These are phyloP conservation scores for Candida schatavii DNA, from an alignment of 805 yeast species.

Conservation along the genomic window DNA sequence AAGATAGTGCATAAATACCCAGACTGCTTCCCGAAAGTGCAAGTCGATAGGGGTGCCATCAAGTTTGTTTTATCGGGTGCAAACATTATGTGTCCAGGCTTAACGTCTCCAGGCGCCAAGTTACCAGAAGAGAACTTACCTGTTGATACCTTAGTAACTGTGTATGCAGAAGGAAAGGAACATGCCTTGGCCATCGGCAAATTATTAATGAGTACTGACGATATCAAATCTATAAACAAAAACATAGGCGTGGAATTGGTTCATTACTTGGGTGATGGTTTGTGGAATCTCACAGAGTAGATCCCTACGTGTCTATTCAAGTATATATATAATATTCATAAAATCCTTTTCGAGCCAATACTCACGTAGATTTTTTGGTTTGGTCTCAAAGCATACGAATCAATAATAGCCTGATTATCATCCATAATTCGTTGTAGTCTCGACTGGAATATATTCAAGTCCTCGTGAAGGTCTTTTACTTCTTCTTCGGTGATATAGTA, in stretches of 20 bases:
- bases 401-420: constrained; percentile 28
- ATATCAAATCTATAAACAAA: constrained; percentile 76
- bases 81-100: constrained; percentile 94
- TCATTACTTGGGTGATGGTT: constrained; percentile 85
- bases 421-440: constrained; percentile 18
- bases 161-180: constrained; percentile 92
- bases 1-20: constrained; percentile 80
- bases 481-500: constrained; percentile 23
- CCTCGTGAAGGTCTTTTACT: constrained; percentile 5
- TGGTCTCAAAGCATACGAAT: constrained; percentile 18
- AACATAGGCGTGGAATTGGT: constrained; percentile 86
- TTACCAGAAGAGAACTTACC: constrained; percentile 72
- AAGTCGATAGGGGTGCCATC: constrained; percentile 95
- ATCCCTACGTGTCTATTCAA: background rate
- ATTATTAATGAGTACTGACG: constrained; percentile 83
- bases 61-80: constrained; percentile 95
- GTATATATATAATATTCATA: background rate
- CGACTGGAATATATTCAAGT: background rate
- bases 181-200: constrained; percentile 89
- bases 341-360: too few species aligned
- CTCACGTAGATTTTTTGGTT: constrained; percentile 21
- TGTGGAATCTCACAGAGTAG: constrained; percentile 57
- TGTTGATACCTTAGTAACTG: constrained; percentile 69
- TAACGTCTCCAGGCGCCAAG: constrained; percentile 80
- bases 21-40: constrained; percentile 75